Evolutionary conservation across 176 grass and related monocot species (phyloP), one percentile per base, ranked within the genome.

Genomic region (Paspalum notatum): DNA sequence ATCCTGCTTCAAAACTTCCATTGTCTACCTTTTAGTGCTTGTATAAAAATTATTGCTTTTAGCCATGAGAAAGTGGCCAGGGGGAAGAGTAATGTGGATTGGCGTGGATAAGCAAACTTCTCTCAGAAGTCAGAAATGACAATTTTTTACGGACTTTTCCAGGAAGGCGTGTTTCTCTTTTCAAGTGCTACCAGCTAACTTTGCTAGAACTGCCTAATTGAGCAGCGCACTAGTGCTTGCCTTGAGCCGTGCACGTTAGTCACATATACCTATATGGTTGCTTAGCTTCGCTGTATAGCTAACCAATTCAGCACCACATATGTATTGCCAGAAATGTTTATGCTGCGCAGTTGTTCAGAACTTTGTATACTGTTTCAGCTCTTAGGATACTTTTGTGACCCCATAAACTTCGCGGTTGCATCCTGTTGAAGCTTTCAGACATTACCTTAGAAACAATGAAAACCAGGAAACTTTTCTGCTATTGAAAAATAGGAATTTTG

Each of bases 1-100:
- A 59, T 74, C 32, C 16, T 66, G 59, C 32, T 83, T 83, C 24
- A 64, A 18, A 45, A 46, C 14, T 27, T 77, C 18, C 5, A 46
- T 5, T 40, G 40, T n/a, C 50, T 37, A 48, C 10, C 5, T 86
- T 62, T 26, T 56, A 47, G 45, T 53, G 12, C 44, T 25, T 42
- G 53, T 51, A 51, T n/a, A 20, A 51, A 62, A 24, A 46, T 8
- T 59, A 45, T 79, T 84, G 14, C 41, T 78, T 78, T 66, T 71
- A 81, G 42, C 22, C 47, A 14, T 71, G 5, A 26, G 3, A 59
- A 74, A 25, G 60, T 51, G n/a, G 22, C 27, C 2, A 18, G 12
- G 0, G 41, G 20, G 66, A 74, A 74, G 42, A 41, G 43, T 70
- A 16, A 14, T 56, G 48, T 39, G 24, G 5, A 2, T 55, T 57